Conservation (phyloP, 139 green algal species). For the Trebouxia sp. region DNA sequence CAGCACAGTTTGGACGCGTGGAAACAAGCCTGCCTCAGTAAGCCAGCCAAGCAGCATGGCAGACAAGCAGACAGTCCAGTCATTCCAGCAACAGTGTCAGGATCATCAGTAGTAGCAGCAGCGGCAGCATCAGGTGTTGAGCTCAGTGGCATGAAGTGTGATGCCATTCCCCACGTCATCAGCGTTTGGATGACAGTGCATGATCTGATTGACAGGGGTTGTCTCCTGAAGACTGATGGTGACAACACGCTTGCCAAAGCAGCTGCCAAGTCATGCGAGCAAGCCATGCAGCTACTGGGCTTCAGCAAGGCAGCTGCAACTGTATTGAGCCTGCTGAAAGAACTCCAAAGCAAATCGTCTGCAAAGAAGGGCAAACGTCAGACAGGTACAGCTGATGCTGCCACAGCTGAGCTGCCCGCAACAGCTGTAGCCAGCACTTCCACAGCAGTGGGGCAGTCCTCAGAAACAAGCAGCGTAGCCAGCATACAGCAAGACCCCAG, state of each 20-base stretch:
- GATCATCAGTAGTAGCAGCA: background rate
- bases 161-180: background rate
- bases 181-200: slow-evolving; percentile 3
- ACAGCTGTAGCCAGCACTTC: background rate
- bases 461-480: background rate
- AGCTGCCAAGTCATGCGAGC: background rate
- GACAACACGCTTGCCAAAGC: background rate
- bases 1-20: slow-evolving; percentile 17
- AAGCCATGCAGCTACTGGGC: slow-evolving; percentile 20
- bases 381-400: background rate
- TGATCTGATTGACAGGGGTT: background rate
- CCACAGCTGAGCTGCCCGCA: background rate
- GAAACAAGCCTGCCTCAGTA: slow-evolving; percentile 9
- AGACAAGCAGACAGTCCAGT: too few species aligned
- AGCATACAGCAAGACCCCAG: too few species aligned
- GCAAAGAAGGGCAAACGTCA: background rate
- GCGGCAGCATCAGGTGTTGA: background rate
- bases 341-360: background rate
- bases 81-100: background rate
- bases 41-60: too few species aligned
- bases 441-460: too few species aligned
- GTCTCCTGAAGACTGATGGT: background rate
- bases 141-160: background rate
- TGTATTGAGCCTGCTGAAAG: background rate
- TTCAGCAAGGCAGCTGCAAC: background rate